Evolutionary conservation across 192 early-diverging fungal species (phyloP).

Genomic region (Coemansia sp.): DNA sequence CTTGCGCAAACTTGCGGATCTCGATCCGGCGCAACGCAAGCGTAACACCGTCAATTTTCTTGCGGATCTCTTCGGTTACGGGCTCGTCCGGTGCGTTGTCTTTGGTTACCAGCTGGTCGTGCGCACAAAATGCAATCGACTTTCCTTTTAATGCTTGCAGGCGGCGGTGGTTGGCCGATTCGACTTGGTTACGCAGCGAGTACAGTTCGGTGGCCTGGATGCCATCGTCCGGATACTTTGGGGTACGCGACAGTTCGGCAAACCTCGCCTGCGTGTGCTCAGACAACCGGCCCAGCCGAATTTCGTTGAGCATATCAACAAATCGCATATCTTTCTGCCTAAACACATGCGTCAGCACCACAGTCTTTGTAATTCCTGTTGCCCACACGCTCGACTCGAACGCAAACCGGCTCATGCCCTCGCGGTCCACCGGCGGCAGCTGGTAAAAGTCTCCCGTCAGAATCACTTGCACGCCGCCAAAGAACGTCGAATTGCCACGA

Average conservation of each 20-base stretch:
- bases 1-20: slow-evolving; percentile 77
- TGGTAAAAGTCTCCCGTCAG: slow-evolving; percentile 82
- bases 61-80: slow-evolving; percentile 18
- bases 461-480: slow-evolving; percentile 78
- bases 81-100: slow-evolving; percentile 2
- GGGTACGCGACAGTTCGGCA: slow-evolving; percentile 49
- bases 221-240: slow-evolving; percentile 58
- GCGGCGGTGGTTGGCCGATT: slow-evolving; percentile 62
- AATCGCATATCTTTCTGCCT: slow-evolving; percentile 81
- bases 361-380: slow-evolving; percentile 52
- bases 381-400: slow-evolving; percentile 67
- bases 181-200: slow-evolving; percentile 74
- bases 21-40: slow-evolving; percentile 58
- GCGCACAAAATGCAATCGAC: slow-evolving; percentile 46
- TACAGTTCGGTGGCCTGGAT: slow-evolving; percentile 74
- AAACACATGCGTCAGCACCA: slow-evolving; percentile 77
- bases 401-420: slow-evolving; percentile 55
- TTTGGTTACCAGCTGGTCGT: slow-evolving; percentile 34
- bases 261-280: slow-evolving; percentile 56
- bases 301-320: slow-evolving; percentile 81
- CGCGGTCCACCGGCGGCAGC: slow-evolving; percentile 67
- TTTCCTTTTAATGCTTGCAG: slow-evolving; percentile 59
- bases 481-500: slow-evolving; percentile 52
- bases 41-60: slow-evolving; percentile 30
- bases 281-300: slow-evolving; percentile 72